Conservation (phyloP, 495 filamentous ascomycete species). For the Podospora bellae-mahoneyi region DNA sequence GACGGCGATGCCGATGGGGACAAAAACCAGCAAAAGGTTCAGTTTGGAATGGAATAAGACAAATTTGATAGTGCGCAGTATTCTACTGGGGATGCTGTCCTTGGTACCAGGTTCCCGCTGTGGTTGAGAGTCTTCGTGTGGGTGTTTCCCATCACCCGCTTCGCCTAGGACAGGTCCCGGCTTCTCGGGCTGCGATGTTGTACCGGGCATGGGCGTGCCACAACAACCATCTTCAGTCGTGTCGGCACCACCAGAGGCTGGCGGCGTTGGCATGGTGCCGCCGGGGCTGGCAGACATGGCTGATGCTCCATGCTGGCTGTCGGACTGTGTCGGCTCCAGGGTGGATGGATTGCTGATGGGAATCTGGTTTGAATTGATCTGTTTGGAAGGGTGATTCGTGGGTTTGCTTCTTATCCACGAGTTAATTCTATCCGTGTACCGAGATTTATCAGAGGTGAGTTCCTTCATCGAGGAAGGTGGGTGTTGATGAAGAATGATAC, state of each 20-base stretch:
- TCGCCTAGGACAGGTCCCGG: slow-evolving; percentile 19
- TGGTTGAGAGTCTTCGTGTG: neutral
- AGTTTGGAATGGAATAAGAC: slow-evolving; percentile 65
- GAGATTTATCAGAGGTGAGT: slow-evolving; percentile 8
- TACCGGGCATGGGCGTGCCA: slow-evolving; percentile 5
- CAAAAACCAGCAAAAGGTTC: slow-evolving; percentile 73
- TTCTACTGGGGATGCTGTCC: slow-evolving; percentile 35
- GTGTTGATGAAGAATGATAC: neutral
- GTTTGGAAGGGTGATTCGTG: slow-evolving; percentile 13
- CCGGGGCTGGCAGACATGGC: slow-evolving; percentile 7
- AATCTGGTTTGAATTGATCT: slow-evolving; percentile 10
- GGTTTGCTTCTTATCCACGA: slow-evolving; percentile 5
- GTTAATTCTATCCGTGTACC: slow-evolving; percentile 3
- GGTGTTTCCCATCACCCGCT: slow-evolving; percentile 6
- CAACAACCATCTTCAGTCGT: slow-evolving; percentile 11
- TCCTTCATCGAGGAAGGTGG: slow-evolving; percentile 24
- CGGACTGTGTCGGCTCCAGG: slow-evolving; percentile 4
- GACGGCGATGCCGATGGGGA: slow-evolving; percentile 70
- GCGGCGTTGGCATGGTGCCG: slow-evolving; percentile 3
- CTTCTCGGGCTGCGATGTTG: slow-evolving; percentile 15
- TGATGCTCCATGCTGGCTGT: slow-evolving; percentile 10
- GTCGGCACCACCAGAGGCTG: neutral
- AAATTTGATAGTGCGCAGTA: slow-evolving; percentile 48
- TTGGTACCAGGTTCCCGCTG: slow-evolving; percentile 8
- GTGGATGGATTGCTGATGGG: slow-evolving; percentile 3